Base-by-base conservation (phyloP, 1,139 yeast species). In the Meyerozyma sp. region DNA sequence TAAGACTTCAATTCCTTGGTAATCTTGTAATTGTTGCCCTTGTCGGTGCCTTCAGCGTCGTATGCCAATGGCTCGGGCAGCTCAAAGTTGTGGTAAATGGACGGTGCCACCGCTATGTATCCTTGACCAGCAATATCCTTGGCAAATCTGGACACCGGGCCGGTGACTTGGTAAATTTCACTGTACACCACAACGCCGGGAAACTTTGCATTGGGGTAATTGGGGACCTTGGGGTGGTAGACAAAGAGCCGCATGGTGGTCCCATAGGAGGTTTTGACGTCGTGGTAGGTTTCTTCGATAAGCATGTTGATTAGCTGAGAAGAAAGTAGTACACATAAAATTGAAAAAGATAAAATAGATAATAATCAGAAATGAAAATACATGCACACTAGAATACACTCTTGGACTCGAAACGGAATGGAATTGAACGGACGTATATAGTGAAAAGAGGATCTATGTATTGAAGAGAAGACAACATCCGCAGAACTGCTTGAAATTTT, bases 61-160 rank as follows among this genome's bases (percentile, higher is more conserved):
- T 86, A 86, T 3, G 79, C 76, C 64, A 86, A 71, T 5, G 94
- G 73, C 46, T 82, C 84, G 34, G 77, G 78, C 27, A 73, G 68
- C 52, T 70, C 82, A 56, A 81, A 86, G 60, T 86, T 84, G 63
- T 86, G 95, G 63, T 85, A 86, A 39, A 83, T 81, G 2, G 89
- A 82, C 1, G 95, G 95, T 32, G 85, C 82, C 2, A 82, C 87
- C 27, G 81, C 91, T 43, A 86, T 81, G 59, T 76, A 86, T 0
- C 95, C 95, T 54, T 83, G 84, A 16, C 89, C 82, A 3, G 93
- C 93, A 54, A 86, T 85, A 54, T 77, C 84, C 53, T 82, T 82
- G 36, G 89, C 93, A 57, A 85, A 82, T 47, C 95, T 68, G 6
- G 85, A 68, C 13, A 86, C 95, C 3, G 95, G 94, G 0, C 86